phyloP scores from a whole-genome alignment of 306 rosid genomes.

The Cicer bijugum region DNA sequence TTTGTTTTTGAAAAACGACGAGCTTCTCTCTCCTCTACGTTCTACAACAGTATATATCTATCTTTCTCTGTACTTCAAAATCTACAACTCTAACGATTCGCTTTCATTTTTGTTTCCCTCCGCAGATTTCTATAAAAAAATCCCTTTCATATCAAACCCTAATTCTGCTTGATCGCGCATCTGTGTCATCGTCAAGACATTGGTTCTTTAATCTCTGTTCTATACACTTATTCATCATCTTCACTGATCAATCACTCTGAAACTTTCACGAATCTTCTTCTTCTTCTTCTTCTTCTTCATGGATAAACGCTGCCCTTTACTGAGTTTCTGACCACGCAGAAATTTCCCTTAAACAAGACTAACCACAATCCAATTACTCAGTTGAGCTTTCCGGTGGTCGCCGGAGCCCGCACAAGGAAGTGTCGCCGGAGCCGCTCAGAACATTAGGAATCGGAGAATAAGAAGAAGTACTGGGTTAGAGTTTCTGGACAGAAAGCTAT shows the following conservation, averaged over 20 bases:
- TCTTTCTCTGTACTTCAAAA: constrained; percentile 44
- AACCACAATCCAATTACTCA: constrained; percentile 40
- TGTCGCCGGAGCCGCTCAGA: constrained; percentile 1
- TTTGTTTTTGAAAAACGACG: not conserved
- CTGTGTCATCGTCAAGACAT: not conserved
- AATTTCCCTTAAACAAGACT: not conserved
- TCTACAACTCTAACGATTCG: constrained; percentile 36
- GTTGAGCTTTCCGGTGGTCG: constrained; percentile 29
- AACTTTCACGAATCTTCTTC: constrained; percentile 50
- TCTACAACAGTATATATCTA: not conserved
- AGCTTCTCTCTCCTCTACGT: not conserved
- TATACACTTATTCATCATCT: not conserved
- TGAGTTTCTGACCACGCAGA: constrained; percentile 54
- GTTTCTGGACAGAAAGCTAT: constrained; percentile 54
- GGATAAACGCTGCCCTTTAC: constrained; percentile 52
- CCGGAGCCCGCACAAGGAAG: constrained; percentile 43
- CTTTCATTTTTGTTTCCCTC: constrained; percentile 53
- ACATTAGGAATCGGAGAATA: constrained; percentile 41
- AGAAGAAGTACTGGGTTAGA: constrained; percentile 35
- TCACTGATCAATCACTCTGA: constrained; percentile 48
- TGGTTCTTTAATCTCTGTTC: not conserved
- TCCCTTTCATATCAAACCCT: constrained; percentile 48
- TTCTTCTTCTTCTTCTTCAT: constrained; percentile 49
- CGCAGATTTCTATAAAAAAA: constrained; percentile 54
- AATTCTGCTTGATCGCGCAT: not conserved